Conservation (phyloP, 768 basidiomycete species). For the Trametes cinnabarina region DNA sequence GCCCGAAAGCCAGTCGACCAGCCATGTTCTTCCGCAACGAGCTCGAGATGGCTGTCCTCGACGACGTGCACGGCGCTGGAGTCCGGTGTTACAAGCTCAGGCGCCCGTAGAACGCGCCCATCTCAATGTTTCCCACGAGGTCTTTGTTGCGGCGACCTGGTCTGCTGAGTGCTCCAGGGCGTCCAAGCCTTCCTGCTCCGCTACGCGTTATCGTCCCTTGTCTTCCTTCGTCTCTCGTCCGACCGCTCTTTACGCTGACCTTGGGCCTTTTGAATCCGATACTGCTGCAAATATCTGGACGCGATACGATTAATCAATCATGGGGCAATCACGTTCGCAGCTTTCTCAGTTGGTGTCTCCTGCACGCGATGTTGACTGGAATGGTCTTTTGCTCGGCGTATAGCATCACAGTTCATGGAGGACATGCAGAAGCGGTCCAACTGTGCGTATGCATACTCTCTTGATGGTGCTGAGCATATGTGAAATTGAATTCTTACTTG, state of each 20-base stretch:
- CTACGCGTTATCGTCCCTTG: conserved; percentile 9
- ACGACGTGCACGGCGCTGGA: conserved; percentile 1
- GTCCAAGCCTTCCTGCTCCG: neutral
- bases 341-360: conserved; percentile 5
- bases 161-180: neutral
- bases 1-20: neutral
- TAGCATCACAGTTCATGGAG: conserved; percentile 94
- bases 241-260: neutral
- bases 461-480: no score
- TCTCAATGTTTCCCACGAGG: conserved; percentile 19
- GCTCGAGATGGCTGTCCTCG: conserved; percentile 17
- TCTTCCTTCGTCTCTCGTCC: neutral
- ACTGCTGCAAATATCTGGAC: neutral
- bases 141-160: conserved; percentile 12
- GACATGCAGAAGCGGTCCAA: conserved; percentile 98
- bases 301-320: conserved; percentile 33
- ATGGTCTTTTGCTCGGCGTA: conserved; percentile 11
- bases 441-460: no score
- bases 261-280: neutral
- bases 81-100: neutral
- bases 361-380: conserved; percentile 8
- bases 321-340: conserved; percentile 83
- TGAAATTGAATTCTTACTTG: no score
- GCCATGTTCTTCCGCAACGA: conserved; percentile 8
- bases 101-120: neutral